Conservation (phyloP, 257 asterid genomes). For the Paraleonurus japonicus region DNA sequence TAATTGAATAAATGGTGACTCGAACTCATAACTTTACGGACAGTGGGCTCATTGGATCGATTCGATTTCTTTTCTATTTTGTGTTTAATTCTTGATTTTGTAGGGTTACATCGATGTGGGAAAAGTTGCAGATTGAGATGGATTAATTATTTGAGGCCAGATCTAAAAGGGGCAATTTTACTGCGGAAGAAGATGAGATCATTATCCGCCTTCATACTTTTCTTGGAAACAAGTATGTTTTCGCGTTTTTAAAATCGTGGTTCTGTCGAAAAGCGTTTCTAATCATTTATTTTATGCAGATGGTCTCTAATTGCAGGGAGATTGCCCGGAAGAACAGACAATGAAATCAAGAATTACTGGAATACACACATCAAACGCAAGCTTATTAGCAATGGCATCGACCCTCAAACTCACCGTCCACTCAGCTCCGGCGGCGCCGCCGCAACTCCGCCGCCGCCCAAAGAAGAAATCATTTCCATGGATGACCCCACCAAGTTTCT, state of each 20-base stretch:
- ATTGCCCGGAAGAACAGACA: slow-evolving; percentile 85
- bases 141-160: slow-evolving; percentile 90
- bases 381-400: slow-evolving; percentile 72
- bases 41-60: too few relatives aligned
- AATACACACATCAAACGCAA: slow-evolving; percentile 84
- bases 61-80: not conserved
- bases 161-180: slow-evolving; percentile 84
- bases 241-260: too few relatives aligned
- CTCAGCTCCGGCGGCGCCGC: slow-evolving; percentile 33
- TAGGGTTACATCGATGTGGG: slow-evolving; percentile 85
- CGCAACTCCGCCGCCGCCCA: slow-evolving; percentile 24
- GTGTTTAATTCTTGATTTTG: not conserved
- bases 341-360: slow-evolving; percentile 90
- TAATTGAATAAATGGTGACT: too few relatives aligned
- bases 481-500: slow-evolving; percentile 22
- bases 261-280: too few relatives aligned
- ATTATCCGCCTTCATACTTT: slow-evolving; percentile 81
- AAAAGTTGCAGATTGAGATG: slow-evolving; percentile 96
- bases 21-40: too few relatives aligned
- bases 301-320: slow-evolving; percentile 93
- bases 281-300: too few relatives aligned
- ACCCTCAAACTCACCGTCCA: slow-evolving; percentile 78
- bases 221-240: slow-evolving; percentile 63
- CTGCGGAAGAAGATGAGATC: slow-evolving; percentile 76
- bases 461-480: not conserved